Conservation (phyloP, 805 yeast genomes). For the Monosporozyma solicola region DNA sequence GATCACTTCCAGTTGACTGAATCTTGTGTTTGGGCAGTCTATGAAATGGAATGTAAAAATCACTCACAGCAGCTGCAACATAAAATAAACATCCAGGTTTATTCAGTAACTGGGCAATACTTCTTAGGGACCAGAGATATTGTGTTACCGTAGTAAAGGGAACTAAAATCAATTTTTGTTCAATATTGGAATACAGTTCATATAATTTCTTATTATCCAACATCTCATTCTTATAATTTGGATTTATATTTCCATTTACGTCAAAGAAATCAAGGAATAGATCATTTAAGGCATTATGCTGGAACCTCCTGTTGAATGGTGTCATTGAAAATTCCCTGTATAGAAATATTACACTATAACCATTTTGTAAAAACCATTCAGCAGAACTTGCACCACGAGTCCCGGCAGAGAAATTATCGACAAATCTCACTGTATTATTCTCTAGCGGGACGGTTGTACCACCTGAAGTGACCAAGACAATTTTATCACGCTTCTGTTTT, state of each 20-base stretch:
- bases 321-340: slow-evolving; percentile 85
- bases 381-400: slow-evolving; percentile 95
- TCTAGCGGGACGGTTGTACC: slow-evolving; percentile 97
- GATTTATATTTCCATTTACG: slow-evolving; percentile 47
- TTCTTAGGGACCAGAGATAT: slow-evolving; percentile 71
- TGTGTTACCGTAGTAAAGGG: slow-evolving; percentile 95
- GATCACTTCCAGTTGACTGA: slow-evolving; percentile 45
- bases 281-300: slow-evolving; percentile 57
- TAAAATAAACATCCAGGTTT: slow-evolving; percentile 62
- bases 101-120: slow-evolving; percentile 52
- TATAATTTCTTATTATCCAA: slow-evolving; percentile 43
- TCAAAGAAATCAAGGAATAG: slow-evolving; percentile 80
- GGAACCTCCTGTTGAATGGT: slow-evolving; percentile 82
- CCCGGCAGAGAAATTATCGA: slow-evolving; percentile 94
- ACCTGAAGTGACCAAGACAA: slow-evolving; percentile 85
- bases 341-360: slow-evolving; percentile 83
- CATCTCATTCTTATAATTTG: slow-evolving; percentile 53
- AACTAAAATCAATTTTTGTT: slow-evolving; percentile 39
- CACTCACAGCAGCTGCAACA: slow-evolving; percentile 95
- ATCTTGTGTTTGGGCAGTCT: slow-evolving; percentile 88
- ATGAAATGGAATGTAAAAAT: slow-evolving; percentile 81
- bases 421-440: slow-evolving; percentile 90
- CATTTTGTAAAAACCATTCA: slow-evolving; percentile 74
- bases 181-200: slow-evolving; percentile 18
- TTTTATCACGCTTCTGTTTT: slow-evolving; percentile 34